Evolutionary conservation across 225 moss, liverwort and hornwort genomes (phyloP), one percentile per base, ranked within the genome.

Genomic region (Polytrichum formosum): DNA sequence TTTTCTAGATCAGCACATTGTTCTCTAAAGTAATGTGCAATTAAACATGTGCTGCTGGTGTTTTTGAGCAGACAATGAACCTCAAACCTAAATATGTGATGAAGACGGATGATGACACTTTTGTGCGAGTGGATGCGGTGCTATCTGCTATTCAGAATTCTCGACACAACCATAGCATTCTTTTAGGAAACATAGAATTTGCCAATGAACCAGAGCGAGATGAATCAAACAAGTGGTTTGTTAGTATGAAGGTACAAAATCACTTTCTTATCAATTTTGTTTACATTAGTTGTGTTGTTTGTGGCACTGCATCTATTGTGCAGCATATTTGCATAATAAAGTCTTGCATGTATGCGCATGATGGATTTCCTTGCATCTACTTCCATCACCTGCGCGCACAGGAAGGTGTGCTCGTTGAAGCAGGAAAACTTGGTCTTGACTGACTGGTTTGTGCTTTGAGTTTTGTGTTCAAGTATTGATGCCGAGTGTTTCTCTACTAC

Each of bases 91-190:
- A 88, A 18, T 92, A 87, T 76, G 82, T 98, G 66, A 98, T 98
- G 94, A 98, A 98, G 85, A 91, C 98, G 66, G 94, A 94, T 61
- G 98, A 98, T 72, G 98, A 98, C 75, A 91, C 88, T 46, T 98
- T 90, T 83, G 85, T 98, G 58, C 88, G 94, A 72, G 92, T 98
- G 77, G 94, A 94, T 82, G 74, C 64, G 72, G 81, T 98, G 67
- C 79, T 94, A 64, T 72, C 76, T 53, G 83, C 88, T 65, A 77
- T 94, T 73, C 68, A 70, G 18, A 77, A 77, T 18, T 70, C 81
- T 4, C 76, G 75, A 21, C 80, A 73, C 35, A 76, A 74, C 17
- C 58, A 70, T 65, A 98, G 88, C 76, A 80, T 84, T 75, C 87
- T 91, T 68, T 76, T 91, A 37, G 98, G 98, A 72, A 85, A 88